phyloP scores from a whole-genome alignment of 1,284 basidiomycete species.

The Golubevia sp. region DNA sequence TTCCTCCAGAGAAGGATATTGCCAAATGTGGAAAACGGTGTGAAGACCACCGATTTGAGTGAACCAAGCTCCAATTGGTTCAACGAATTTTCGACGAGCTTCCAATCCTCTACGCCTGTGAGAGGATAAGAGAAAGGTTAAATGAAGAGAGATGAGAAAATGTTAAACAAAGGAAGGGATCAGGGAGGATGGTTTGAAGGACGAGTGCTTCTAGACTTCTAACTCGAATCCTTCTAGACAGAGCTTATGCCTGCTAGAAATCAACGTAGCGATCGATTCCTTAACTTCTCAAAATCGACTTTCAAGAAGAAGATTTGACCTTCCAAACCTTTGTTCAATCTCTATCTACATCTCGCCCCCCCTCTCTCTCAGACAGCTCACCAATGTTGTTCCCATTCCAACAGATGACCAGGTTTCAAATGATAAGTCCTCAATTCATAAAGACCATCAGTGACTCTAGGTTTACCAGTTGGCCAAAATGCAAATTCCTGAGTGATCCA shows the following conservation, averaged over 20 bases:
- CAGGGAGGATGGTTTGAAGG: too few relatives aligned
- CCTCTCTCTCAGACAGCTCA: background rate
- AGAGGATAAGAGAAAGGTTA: background rate
- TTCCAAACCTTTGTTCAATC: too few relatives aligned
- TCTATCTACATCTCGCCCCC: background rate
- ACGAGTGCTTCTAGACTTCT: too few relatives aligned
- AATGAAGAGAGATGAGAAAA: too few relatives aligned
- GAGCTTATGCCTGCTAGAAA: too few relatives aligned
- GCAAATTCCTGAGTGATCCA: conserved; percentile 57
- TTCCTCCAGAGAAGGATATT: conserved; percentile 48
- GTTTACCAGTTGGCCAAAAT: conserved; percentile 40
- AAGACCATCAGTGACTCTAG: conserved; percentile 14
- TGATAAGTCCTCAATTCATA: conserved; percentile 56
- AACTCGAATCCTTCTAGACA: too few relatives aligned
- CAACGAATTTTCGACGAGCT: conserved; percentile 46
- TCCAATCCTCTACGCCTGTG: conserved; percentile 44
- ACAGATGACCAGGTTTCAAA: conserved; percentile 46
- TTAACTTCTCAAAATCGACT: too few relatives aligned
- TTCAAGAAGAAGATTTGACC: too few relatives aligned
- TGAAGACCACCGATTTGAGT: conserved; percentile 53
- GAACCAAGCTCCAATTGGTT: conserved; percentile 57
- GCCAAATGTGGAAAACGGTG: conserved; percentile 57
- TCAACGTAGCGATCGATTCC: too few relatives aligned
- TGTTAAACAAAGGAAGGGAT: too few relatives aligned
- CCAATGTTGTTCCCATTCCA: conserved; percentile 58